phyloP scores from a whole-genome alignment of 1,284 basidiomycete species.

The Cystobasidiaceae sp. region DNA sequence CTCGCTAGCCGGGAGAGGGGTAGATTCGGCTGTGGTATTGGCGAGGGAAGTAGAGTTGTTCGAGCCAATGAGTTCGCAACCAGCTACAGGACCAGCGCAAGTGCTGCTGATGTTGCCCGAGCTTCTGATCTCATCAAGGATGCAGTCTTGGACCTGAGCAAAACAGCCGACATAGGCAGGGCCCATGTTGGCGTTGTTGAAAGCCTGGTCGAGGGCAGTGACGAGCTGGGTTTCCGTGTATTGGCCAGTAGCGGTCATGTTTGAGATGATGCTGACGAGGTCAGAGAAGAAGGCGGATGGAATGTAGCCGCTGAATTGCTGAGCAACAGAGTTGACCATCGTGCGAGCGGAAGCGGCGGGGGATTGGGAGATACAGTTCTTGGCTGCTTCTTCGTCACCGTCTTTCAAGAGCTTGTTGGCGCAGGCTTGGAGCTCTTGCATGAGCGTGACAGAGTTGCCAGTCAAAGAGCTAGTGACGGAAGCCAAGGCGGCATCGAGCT shows the following conservation, averaged over 20 bases:
- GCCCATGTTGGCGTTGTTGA: conserved; percentile 41
- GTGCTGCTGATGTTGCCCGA: conserved; percentile 34
- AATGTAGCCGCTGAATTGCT: conserved; percentile 39
- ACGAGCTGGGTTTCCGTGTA: conserved; percentile 33
- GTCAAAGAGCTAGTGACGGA: conserved; percentile 35
- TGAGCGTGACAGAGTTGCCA: conserved; percentile 39
- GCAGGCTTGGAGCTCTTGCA: conserved; percentile 37
- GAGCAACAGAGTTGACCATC: conserved; percentile 35
- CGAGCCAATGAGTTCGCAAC: conserved; percentile 32
- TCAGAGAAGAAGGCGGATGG: conserved; percentile 41
- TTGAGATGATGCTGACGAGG: conserved; percentile 34
- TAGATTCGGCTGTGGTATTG: conserved; percentile 12
- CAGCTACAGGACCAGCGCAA: conserved; percentile 37
- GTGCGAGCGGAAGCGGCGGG: conserved; percentile 35
- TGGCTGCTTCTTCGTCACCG: conserved; percentile 37
- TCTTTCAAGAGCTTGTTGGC: conserved; percentile 36
- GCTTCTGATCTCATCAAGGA: conserved; percentile 34
- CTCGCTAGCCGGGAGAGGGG: neutral
- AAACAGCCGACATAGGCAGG: conserved; percentile 37
- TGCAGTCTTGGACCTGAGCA: conserved; percentile 38
- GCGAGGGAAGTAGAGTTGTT: conserved; percentile 24
- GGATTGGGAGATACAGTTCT: conserved; percentile 33
- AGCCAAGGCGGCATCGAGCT: conserved; percentile 39
- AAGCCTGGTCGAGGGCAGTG: conserved; percentile 34
- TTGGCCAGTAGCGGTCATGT: conserved; percentile 33